A percentile compares a stretch with the other conserved stretches of the same genome.
Evolutionary conservation across 441 rosid species (phyloP).

Genomic region (Breynia disticha): DNA sequence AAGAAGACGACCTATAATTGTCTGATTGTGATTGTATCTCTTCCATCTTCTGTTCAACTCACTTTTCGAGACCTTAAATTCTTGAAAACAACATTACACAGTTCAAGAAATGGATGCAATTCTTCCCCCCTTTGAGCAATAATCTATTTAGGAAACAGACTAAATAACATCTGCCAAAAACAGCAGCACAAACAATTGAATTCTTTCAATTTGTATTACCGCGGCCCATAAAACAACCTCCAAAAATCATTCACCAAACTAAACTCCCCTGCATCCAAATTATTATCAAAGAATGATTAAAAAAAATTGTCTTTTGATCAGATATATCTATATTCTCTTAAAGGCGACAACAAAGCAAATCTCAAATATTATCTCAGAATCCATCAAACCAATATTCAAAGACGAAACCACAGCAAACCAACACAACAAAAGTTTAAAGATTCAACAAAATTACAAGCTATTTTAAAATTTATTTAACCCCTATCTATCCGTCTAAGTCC

Average conservation of each 20-base stretch:
- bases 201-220: background rate
- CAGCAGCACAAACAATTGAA: too few relatives aligned
- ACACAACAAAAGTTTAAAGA: background rate
- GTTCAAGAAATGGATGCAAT: constrained; percentile 6
- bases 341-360: too few relatives aligned
- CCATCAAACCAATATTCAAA: background rate
- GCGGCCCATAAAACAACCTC: background rate
- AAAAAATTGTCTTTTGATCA: too few relatives aligned
- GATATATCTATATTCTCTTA: too few relatives aligned
- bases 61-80: constrained; percentile 15
- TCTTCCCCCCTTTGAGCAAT: constrained; percentile 1
- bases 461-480: too few relatives aligned
- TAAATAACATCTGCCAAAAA: background rate
- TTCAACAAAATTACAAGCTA: background rate
- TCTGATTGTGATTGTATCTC: constrained; percentile 98
- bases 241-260: background rate
- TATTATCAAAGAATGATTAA: too few relatives aligned
- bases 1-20: constrained; percentile 90
- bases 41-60: constrained; percentile 43
- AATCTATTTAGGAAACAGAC: background rate
- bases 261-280: too few relatives aligned
- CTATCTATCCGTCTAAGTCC: background rate
- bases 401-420: background rate
- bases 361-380: too few relatives aligned
- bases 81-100: constrained; percentile 8